Evolutionary conservation across 495 filamentous ascomycete genomes (phyloP), one percentile per base, ranked within the genome.

Genomic region (Penicillium macrosclerotiorum): DNA sequence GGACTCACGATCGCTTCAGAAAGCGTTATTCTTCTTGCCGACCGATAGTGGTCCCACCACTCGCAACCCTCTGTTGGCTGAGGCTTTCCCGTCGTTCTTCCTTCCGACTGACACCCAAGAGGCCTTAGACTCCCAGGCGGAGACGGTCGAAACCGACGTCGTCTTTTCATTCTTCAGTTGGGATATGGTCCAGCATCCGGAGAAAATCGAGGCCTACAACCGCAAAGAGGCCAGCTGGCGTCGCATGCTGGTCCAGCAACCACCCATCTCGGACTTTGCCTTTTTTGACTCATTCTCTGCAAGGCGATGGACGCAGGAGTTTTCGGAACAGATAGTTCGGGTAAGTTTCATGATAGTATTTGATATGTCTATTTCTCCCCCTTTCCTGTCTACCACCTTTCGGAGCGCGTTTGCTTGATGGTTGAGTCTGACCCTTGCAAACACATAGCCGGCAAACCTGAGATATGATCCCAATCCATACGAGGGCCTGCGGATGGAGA

Each of bases 161-260:
- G 26, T 24, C 26, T 37, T 37, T 19, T 32, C 37, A 9, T 45
- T 51, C 14, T 37, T 19, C 5, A 39, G 19, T 14, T 40, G 33
- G 12, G 34, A 45, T 13, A 40, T 51, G 35, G 14, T 45, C 12
- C 11, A 13, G 11, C 16, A n/a, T 4, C 34, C 41, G 3, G 13
- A 34, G 6, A 45, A 35, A 16, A 18, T 32, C 5, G 16, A 35
- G 3, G 43, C 27, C 3, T 45, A 42, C 8, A 39, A 49, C n/a
- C 31, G 45, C 9, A 36, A 20, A 13, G 44, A 49, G 23, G 55
- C 52, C 7, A 59, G 48, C 33, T 59, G 55, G 55, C 47, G 55
- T 8, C 35, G 40, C 2, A 59, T 59, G 52, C 33, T 55, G 2
- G 25, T 55, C 8, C 48, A 49, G 26, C 52, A 59, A 11, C 52